phyloP scores from a whole-genome alignment of 2,329 filamentous ascomycete species.

The Pseudogymnoascus sp. region DNA sequence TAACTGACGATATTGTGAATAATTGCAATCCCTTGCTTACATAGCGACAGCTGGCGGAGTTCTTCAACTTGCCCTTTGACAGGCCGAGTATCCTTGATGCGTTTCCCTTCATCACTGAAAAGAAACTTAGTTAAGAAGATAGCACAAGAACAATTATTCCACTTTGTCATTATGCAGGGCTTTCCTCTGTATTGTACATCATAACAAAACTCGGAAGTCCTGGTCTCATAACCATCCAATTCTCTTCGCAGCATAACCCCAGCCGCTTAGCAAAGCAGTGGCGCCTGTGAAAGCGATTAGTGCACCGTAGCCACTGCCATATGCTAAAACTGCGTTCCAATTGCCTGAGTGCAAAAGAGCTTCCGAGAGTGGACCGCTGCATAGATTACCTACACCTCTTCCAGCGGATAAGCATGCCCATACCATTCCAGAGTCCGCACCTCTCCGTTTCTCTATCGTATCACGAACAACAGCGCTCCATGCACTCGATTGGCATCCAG shows the following conservation, averaged over 20 bases:
- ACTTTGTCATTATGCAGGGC: not conserved
- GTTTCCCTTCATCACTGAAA: not conserved
- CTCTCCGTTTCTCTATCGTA: not conserved
- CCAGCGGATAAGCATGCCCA: slow-evolving; percentile 44
- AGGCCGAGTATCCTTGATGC: not conserved
- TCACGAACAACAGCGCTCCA: slow-evolving; percentile 30
- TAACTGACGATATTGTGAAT: not conserved
- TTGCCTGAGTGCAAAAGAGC: slow-evolving; percentile 37
- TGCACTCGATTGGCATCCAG: slow-evolving; percentile 41
- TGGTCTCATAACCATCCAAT: not conserved
- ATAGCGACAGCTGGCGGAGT: not conserved
- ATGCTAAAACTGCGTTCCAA: slow-evolving; percentile 21
- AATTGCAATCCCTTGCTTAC: not conserved
- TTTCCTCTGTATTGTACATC: not conserved
- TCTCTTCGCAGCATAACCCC: slow-evolving; percentile 21
- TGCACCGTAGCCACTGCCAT: slow-evolving; percentile 42
- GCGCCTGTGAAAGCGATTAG: slow-evolving; percentile 46
- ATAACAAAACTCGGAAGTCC: not conserved
- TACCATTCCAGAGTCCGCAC: slow-evolving; percentile 17
- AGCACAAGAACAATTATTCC: not conserved
- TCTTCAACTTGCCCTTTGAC: not conserved
- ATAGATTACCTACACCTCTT: slow-evolving; percentile 51
- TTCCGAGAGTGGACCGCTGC: slow-evolving; percentile 46
- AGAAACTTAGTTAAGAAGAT: not conserved
- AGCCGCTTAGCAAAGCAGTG: slow-evolving; percentile 39